phyloP scores from a whole-genome alignment of 495 filamentous ascomycete genomes.

The Annulohypoxylon moriforme region DNA sequence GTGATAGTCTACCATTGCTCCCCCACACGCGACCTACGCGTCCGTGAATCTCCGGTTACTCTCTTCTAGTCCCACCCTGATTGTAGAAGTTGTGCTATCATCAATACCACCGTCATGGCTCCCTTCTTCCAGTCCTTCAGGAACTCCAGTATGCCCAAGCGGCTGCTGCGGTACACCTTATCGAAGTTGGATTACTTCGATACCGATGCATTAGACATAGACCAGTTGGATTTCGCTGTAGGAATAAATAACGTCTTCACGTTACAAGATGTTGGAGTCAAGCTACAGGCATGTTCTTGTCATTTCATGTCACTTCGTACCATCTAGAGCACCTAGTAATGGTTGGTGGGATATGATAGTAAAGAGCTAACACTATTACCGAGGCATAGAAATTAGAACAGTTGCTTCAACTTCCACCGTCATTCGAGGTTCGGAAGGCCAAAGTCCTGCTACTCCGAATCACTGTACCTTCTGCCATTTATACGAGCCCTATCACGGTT shows the following conservation, averaged over 20 bases:
- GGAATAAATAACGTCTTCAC: slow-evolving; percentile 82
- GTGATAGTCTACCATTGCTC: slow-evolving; percentile 44
- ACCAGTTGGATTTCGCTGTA: slow-evolving; percentile 80
- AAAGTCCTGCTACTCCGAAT: slow-evolving; percentile 75
- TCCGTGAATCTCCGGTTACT: slow-evolving; percentile 36
- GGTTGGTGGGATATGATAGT: slow-evolving; percentile 22
- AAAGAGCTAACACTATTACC: slow-evolving; percentile 36
- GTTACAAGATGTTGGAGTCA: slow-evolving; percentile 81
- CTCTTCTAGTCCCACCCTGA: neutral
- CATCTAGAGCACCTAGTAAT: slow-evolving; percentile 1
- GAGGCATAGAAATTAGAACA: slow-evolving; percentile 74
- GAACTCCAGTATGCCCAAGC: slow-evolving; percentile 78
- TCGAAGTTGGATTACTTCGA: slow-evolving; percentile 84
- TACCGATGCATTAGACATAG: slow-evolving; percentile 79
- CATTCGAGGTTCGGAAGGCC: slow-evolving; percentile 75
- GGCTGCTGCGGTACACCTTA: slow-evolving; percentile 81
- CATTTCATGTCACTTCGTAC: neutral
- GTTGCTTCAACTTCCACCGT: slow-evolving; percentile 75
- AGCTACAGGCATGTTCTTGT: slow-evolving; percentile 69
- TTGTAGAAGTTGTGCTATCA: neutral
- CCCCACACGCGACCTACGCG: slow-evolving; percentile 47
- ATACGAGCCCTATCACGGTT: slow-evolving; percentile 78
- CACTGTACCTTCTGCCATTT: slow-evolving; percentile 84
- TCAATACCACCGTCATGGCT: slow-evolving; percentile 56
- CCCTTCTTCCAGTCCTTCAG: slow-evolving; percentile 73